Conservation (phyloP, 179 eudicot species). For the Dionaea muscipula region DNA sequence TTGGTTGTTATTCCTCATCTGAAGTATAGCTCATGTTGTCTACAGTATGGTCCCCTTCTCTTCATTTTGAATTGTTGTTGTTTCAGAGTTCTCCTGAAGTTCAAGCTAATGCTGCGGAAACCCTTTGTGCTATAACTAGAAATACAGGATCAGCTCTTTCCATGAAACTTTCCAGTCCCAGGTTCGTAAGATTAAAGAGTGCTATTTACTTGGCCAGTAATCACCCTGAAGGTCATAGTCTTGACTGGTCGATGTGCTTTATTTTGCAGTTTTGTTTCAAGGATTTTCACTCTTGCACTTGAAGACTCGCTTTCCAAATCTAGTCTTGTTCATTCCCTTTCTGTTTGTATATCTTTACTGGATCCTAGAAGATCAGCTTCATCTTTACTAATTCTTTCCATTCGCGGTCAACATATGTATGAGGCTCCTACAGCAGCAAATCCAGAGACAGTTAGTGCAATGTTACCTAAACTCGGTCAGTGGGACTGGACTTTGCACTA, state of each 20-base stretch:
- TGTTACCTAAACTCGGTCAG: conserved; percentile 95
- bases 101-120: conserved; percentile 92
- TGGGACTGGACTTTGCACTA: conserved; percentile 5
- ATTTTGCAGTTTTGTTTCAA: conserved; percentile 60
- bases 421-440: conserved; percentile 65
- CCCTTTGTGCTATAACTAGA: conserved; percentile 74
- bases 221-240: background rate
- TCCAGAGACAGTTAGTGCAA: conserved; percentile 85
- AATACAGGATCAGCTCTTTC: conserved; percentile 76
- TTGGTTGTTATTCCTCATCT: too few species aligned
- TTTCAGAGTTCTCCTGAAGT: conserved; percentile 82
- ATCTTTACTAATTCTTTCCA: conserved; percentile 50
- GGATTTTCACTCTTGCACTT: conserved; percentile 79
- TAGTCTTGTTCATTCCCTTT: conserved; percentile 66
- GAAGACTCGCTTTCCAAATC: conserved; percentile 66
- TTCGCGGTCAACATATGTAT: conserved; percentile 67
- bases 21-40: too few species aligned
- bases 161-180: conserved; percentile 72
- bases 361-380: conserved; percentile 81
- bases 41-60: background rate
- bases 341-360: conserved; percentile 85
- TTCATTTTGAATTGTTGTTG: conserved; percentile 2
- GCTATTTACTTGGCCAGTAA: background rate
- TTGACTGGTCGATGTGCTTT: conserved; percentile 6
- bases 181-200: conserved; percentile 29